Conservation (phyloP, 2,329 filamentous ascomycete species). For the Fusarium sp. region DNA sequence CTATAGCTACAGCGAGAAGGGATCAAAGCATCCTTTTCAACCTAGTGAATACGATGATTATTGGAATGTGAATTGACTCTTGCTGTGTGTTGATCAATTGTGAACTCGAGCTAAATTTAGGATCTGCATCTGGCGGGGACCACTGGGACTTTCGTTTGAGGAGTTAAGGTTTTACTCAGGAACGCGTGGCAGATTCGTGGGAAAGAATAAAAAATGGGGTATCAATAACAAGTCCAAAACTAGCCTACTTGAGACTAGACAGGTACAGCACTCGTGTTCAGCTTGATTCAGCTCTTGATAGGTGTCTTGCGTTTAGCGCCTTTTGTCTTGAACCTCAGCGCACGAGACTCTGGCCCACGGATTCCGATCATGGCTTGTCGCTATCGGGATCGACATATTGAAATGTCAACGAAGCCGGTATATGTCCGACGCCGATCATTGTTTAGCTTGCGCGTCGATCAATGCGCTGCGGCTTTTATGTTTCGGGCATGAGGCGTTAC, state of each 20-base stretch:
- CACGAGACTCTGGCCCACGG: neutral
- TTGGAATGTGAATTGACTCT: conserved; percentile 41
- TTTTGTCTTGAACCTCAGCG: conserved; percentile 1
- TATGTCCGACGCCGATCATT: conserved; percentile 33
- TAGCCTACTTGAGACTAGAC: conserved; percentile 20
- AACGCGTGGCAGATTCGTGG: conserved; percentile 31
- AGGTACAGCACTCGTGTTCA: neutral
- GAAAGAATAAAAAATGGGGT: conserved; percentile 21
- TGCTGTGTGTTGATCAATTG: neutral
- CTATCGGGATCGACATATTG: conserved; percentile 28
- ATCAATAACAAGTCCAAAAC: conserved; percentile 29
- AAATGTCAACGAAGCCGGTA: conserved; percentile 17
- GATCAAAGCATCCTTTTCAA: conserved; percentile 28
- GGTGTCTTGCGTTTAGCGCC: neutral
- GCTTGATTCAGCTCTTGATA: neutral
- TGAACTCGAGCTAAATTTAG: conserved; percentile 13
- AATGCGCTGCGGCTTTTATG: conserved; percentile 12
- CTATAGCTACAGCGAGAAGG: conserved; percentile 37
- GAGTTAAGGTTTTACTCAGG: conserved; percentile 24
- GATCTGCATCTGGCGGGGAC: conserved; percentile 16
- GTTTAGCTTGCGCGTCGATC: conserved; percentile 28
- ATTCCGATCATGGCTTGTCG: conserved; percentile 2
- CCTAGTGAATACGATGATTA: conserved; percentile 46
- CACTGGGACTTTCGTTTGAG: conserved; percentile 4
- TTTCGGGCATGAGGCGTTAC: neutral